Conservation (phyloP, 1,284 basidiomycete genomes). For the Cryptococcus sp. region DNA sequence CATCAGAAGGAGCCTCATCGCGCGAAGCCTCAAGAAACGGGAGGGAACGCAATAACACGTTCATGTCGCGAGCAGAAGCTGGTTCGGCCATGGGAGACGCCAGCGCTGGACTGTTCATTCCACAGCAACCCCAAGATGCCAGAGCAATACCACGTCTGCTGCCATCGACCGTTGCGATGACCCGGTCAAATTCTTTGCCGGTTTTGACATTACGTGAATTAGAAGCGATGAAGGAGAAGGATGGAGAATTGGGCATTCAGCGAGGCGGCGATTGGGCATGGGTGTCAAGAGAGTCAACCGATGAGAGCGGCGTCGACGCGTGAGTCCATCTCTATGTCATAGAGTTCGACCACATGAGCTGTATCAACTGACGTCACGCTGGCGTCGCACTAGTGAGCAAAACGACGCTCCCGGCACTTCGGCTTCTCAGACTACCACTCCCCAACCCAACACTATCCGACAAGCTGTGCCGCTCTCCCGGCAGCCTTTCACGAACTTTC, state of each 20-base stretch:
- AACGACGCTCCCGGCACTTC: neutral
- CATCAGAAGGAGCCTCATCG: slow-evolving; percentile 6
- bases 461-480: slow-evolving; percentile 1
- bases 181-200: slow-evolving; percentile 38
- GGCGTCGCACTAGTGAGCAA: neutral
- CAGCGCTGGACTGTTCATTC: neutral
- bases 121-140: neutral
- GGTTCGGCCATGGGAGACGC: neutral
- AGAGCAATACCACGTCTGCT: neutral
- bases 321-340: slow-evolving; percentile 12
- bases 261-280: slow-evolving; percentile 41
- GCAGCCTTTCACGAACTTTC: slow-evolving; percentile 19
- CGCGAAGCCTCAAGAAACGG: slow-evolving; percentile 1
- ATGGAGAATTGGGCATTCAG: slow-evolving; percentile 42
- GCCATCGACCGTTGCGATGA: slow-evolving; percentile 37
- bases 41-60: slow-evolving; percentile 3
- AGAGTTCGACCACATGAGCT: slow-evolving; percentile 9
- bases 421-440: slow-evolving; percentile 4
- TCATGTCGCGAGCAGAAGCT: slow-evolving; percentile 16
- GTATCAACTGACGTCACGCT: neutral
- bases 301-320: slow-evolving; percentile 16
- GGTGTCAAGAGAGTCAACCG: slow-evolving; percentile 28
- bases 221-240: slow-evolving; percentile 40
- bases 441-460: slow-evolving; percentile 10
- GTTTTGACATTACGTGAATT: slow-evolving; percentile 40